A percentile compares a stretch with the other conserved stretches of the same genome.
Evolutionary conservation across 1,284 basidiomycete species (phyloP).

Genomic region (Xerocomus nothofagi): DNA sequence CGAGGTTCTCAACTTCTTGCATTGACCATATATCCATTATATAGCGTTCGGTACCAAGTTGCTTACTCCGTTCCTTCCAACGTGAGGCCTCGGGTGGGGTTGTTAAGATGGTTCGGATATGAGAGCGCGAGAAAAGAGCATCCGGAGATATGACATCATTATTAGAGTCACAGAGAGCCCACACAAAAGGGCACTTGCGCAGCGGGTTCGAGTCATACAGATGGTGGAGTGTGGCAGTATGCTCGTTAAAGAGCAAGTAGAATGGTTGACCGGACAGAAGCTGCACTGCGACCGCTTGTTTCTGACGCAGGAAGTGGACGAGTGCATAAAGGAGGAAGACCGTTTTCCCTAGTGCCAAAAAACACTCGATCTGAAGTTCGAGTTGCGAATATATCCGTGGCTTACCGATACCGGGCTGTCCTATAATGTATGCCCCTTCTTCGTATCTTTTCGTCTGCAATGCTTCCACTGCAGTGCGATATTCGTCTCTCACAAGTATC

Average conservation of each 20-base stretch:
- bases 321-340: too few relatives aligned
- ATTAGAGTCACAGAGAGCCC: not conserved
- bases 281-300: not conserved
- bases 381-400: too few relatives aligned
- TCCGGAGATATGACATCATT: too few relatives aligned
- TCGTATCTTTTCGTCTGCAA: too few relatives aligned
- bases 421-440: too few relatives aligned
- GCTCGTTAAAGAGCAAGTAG: not conserved
- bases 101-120: not conserved
- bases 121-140: too few relatives aligned
- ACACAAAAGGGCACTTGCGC: not conserved
- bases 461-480: too few relatives aligned
- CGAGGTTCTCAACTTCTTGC: not conserved
- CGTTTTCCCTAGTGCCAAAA: too few relatives aligned
- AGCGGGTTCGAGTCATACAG: fast-evolving
- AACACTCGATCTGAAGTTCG: too few relatives aligned
- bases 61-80: conserved; percentile 1
- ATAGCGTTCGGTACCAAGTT: not conserved
- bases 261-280: fast-evolving
- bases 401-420: too few relatives aligned
- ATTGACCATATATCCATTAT: not conserved
- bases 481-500: too few relatives aligned
- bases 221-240: not conserved
- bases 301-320: not conserved
- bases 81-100: not conserved